Percentiles rank a stretch among this genome's conserved stretches.
Conservation (phyloP, 768 basidiomycete genomes). For the Amanita jacksonii region DNA sequence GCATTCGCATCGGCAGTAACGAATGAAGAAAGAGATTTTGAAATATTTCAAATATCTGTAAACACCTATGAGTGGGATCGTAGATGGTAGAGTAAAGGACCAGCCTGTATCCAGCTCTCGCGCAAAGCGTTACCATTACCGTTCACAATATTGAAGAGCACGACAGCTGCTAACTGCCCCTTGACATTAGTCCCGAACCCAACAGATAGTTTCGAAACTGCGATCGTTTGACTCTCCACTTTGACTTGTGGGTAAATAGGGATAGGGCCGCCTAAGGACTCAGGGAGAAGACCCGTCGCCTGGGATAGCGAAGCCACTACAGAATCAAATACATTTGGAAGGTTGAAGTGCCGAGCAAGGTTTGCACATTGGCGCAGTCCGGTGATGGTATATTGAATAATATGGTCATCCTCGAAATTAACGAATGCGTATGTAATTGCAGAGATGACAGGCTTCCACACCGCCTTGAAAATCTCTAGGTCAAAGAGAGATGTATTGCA, state of each 20-base stretch:
- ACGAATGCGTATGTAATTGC: slow-evolving; percentile 94
- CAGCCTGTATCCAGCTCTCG: slow-evolving; percentile 89
- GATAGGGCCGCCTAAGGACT: slow-evolving; percentile 56
- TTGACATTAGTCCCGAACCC: slow-evolving; percentile 93
- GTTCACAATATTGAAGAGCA: slow-evolving; percentile 95
- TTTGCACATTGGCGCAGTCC: slow-evolving; percentile 98
- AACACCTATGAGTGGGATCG: slow-evolving; percentile 1
- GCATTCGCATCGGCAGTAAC: slow-evolving; percentile 78
- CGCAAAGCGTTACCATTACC: slow-evolving; percentile 90
- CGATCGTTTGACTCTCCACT: slow-evolving; percentile 81
- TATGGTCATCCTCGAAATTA: slow-evolving; percentile 92
- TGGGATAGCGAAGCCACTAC: slow-evolving; percentile 89
- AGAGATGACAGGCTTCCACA: slow-evolving; percentile 91
- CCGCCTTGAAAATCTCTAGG: slow-evolving; percentile 85
- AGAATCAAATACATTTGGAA: slow-evolving; percentile 96
- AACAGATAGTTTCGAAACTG: slow-evolving; percentile 86
- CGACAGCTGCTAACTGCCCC: slow-evolving; percentile 92
- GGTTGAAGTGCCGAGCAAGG: slow-evolving; percentile 76
- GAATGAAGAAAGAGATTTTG: slow-evolving; percentile 94
- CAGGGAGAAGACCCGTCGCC: slow-evolving; percentile 80
- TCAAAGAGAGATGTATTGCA: slow-evolving; percentile 81
- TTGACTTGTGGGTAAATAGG: slow-evolving; percentile 85
- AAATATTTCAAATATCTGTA: slow-evolving; percentile 96
- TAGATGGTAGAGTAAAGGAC: slow-evolving; percentile 9
- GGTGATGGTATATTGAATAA: slow-evolving; percentile 88